phyloP scores from a whole-genome alignment of 176 grass and related monocot genomes.

The Microstegium vimineum region DNA sequence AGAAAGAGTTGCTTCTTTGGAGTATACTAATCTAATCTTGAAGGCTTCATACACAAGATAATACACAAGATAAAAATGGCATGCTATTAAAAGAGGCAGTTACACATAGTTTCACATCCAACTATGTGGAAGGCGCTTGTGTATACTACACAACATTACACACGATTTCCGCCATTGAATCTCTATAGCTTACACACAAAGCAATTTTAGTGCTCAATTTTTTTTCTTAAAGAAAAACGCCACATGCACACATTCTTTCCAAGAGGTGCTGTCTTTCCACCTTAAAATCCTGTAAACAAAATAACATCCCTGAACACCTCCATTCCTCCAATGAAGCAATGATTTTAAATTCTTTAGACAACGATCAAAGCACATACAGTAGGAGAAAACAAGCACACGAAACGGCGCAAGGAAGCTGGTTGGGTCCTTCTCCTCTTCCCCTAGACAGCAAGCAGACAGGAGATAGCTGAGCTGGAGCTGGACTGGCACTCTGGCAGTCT shows the following conservation, averaged over 20 bases:
- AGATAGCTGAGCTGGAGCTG: conserved; percentile 30
- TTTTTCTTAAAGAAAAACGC: neutral
- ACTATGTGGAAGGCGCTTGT: neutral
- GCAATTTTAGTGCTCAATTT: neutral
- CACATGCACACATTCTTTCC: neutral
- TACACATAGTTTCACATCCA: neutral
- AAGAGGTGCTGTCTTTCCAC: conserved; percentile 4
- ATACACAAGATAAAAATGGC: too few species aligned
- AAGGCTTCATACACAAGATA: too few species aligned
- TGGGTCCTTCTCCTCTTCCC: conserved; percentile 39
- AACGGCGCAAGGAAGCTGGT: conserved; percentile 28
- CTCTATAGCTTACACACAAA: neutral
- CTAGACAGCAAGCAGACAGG: conserved; percentile 47
- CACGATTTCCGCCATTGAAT: neutral
- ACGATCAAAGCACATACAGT: neutral
- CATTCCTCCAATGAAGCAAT: neutral
- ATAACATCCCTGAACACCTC: neutral
- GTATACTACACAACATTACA: neutral
- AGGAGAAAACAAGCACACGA: conserved; percentile 11
- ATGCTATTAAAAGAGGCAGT: neutral
- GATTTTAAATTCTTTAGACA: neutral
- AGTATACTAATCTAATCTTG: too few species aligned
- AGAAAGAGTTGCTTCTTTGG: too few species aligned
- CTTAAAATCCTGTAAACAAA: conserved; percentile 1
- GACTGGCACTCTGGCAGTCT: conserved; percentile 38